Conservation (phyloP, 768 basidiomycete genomes). For the Boletus rex-veris region DNA sequence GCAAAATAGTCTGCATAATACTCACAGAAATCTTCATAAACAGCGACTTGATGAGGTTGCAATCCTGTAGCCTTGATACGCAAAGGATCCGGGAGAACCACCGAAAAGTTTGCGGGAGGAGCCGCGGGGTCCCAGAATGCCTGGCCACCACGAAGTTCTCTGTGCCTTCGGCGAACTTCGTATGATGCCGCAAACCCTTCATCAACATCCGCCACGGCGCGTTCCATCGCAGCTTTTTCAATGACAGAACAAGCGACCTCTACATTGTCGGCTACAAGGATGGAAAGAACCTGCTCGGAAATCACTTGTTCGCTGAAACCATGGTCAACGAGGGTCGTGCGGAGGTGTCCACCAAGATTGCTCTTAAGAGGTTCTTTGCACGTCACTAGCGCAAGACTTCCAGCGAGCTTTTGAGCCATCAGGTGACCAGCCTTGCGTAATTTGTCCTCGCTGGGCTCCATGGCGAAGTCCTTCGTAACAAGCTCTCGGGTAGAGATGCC, state of each 20-base stretch:
- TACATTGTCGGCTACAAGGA: slow-evolving; percentile 88
- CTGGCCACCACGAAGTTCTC: slow-evolving; percentile 72
- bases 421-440: slow-evolving; percentile 88
- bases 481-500: slow-evolving; percentile 96
- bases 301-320: slow-evolving; percentile 88
- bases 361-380: slow-evolving; percentile 96
- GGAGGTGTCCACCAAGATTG: slow-evolving; percentile 85
- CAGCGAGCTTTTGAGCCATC: slow-evolving; percentile 97
- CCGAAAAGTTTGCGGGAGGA: slow-evolving; percentile 63
- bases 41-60: slow-evolving; percentile 73
- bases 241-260: slow-evolving; percentile 92
- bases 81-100: slow-evolving; percentile 81
- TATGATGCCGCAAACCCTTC: slow-evolving; percentile 82
- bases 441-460: slow-evolving; percentile 87
- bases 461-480: slow-evolving; percentile 93
- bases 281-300: slow-evolving; percentile 71
- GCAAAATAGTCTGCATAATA: slow-evolving; percentile 2
- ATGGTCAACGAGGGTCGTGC: slow-evolving; percentile 77
- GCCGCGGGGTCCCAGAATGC: slow-evolving; percentile 89
- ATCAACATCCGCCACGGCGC: slow-evolving; percentile 89
- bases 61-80: slow-evolving; percentile 82
- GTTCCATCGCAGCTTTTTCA: slow-evolving; percentile 97
- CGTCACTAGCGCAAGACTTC: slow-evolving; percentile 92
- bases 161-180: slow-evolving; percentile 78
- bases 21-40: slow-evolving; percentile 94